Evolutionary conservation across 2,329 filamentous ascomycete genomes (phyloP), one percentile per base, ranked within the genome.

Genomic region (Knufia fluminis): DNA sequence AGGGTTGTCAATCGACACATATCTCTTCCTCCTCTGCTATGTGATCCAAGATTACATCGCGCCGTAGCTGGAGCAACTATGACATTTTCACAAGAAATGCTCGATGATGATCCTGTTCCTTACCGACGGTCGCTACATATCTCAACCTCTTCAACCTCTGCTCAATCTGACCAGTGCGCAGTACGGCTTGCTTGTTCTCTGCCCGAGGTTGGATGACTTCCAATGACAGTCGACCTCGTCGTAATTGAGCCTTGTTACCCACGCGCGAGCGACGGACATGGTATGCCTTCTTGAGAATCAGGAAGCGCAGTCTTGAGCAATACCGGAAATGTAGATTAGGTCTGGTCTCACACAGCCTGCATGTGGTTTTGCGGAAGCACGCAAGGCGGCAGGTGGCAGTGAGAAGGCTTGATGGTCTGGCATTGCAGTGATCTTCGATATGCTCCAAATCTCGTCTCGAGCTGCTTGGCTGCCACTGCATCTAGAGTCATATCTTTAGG

Each of bases 51-150:
- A 82, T 64, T 68, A 76, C 68, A 53, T 65, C 59, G 64, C 64
- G 64, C 72, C 76, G 76, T 77, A 82, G 78, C 78, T 83, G 79
- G 79, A 82, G 76, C 76, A 68, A 68, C 73, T 69, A 73, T 80
- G 71, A 74, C 57, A 50, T 55, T 56, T 54, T 33, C 51, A 38
- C 40, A 49, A 46, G 40, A 50, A 46, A 52, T 52, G 65, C 61
- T 71, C 71, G 58, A 77, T 79, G 74, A 80, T 64, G 71, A 71
- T 70, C 68, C 66, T 66, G 76, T 79, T 80, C 78, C 77, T 82
- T 82, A 81, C 78, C 76, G 72, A 81, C 76, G 77, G 74, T 68
- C 67, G 76, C 77, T 70, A 81, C 77, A 81, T 71, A 42, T 20
- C 17, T 45, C 35, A 38, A 38, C 35, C 4, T 38, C 22, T 40